phyloP scores from a whole-genome alignment of 2,329 filamentous ascomycete species.

The Camillea tinctor region DNA sequence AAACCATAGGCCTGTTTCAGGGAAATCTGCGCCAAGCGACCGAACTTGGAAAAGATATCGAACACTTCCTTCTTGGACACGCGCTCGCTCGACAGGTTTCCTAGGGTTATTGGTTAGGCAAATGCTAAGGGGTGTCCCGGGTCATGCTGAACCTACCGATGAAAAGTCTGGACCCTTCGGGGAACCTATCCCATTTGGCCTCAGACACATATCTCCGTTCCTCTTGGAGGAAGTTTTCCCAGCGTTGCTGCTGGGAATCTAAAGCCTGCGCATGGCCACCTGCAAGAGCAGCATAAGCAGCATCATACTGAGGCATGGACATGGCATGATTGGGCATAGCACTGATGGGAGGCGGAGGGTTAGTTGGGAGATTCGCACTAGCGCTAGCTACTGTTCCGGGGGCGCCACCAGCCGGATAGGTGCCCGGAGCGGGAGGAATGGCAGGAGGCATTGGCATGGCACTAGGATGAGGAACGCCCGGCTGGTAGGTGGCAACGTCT shows the following conservation, averaged over 20 bases:
- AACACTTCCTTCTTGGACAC: conserved; percentile 94
- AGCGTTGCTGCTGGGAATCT: conserved; percentile 45
- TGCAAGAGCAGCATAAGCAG: conserved; percentile 9
- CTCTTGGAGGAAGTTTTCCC: conserved; percentile 70
- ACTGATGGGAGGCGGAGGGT: conserved; percentile 30
- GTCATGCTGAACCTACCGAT: conserved; percentile 57
- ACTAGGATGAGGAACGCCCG: conserved; percentile 29
- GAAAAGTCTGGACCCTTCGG: conserved; percentile 73
- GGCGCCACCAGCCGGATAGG: conserved; percentile 35
- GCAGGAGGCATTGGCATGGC: conserved; percentile 16
- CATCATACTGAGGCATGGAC: conserved; percentile 13
- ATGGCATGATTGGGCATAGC: conserved; percentile 25
- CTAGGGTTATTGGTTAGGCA: conserved; percentile 47
- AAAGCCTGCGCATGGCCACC: conserved; percentile 8
- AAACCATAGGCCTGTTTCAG: conserved; percentile 97
- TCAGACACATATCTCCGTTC: conserved; percentile 75
- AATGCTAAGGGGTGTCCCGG: conserved; percentile 13
- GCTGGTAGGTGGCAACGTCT: conserved; percentile 31
- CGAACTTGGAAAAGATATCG: conserved; percentile 82
- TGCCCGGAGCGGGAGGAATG: conserved; percentile 33
- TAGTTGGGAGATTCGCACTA: conserved; percentile 31
- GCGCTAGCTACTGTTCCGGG: conserved; percentile 34
- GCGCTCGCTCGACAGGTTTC: conserved; percentile 88
- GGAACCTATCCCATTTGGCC: conserved; percentile 79
- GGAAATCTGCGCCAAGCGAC: conserved; percentile 87